Evolutionary conservation across 2,329 filamentous ascomycete genomes (phyloP), one percentile per base, ranked within the genome.

Genomic region (Fusarium stilboides): DNA sequence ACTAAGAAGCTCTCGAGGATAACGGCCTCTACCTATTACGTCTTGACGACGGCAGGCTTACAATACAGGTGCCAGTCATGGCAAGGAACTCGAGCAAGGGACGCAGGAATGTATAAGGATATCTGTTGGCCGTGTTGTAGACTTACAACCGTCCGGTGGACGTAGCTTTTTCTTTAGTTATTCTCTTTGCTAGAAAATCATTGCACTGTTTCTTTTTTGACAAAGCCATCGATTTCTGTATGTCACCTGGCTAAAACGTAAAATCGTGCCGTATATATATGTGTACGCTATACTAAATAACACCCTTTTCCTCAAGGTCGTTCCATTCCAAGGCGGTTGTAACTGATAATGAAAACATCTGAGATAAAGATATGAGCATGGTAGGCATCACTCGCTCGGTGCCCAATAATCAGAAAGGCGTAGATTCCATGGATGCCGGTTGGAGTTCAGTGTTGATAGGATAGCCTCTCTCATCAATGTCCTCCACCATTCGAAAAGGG

Each of bases 401-500:
- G 20, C 22, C n/a, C 5, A 39, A 33, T 13, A 20, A 28, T 52
- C 37, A 65, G 39, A 47, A 65, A n/a, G 53, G 42, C 12, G 54
- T 65, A 39, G 17, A 44, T 65, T 44, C 36, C 36, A 45, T 40
- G 8, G 47, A 40, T 13, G 22, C 3, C 12, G 20, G 14, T 6
- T 19, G 24, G 22, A 57, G 55, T 52, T 76, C 69, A 8, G 82
- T 85, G 58, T 83, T 83, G 43, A 78, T 78, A 3, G 81, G 77
- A 4, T 66, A 69, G 2, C 80, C 81, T 10, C 80, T 34, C 17
- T 72, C 75, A 33, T 85, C 80, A 6, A 86, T 19, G 46, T 88
- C 85, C 6, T 70, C 64, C 70, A 87, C 86, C 57, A 26, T 78
- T 24, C 86, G 81, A 49, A 80, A 71, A 1, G 86, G 86, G 57